These are phyloP conservation scores for Selaginella tamariscina DNA, from an alignment of 75 land plant genomes.

Conservation along the genomic window DNA sequence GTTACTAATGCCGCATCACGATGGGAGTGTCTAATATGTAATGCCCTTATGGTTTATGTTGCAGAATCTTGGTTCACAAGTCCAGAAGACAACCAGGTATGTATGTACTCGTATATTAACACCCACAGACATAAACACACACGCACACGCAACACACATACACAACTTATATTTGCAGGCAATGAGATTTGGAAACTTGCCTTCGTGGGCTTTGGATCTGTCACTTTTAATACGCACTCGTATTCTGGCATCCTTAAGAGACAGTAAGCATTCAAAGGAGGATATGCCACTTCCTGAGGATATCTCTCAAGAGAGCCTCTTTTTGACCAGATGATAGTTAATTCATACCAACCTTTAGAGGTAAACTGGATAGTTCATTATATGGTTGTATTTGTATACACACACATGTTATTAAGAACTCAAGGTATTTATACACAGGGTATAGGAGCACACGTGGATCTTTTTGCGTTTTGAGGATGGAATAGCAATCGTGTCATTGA, in stretches of 20 bases:
- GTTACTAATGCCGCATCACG: background rate
- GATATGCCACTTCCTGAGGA: constrained; percentile 21
- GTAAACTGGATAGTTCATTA: no score
- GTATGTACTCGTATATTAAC: background rate
- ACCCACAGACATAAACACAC: no score
- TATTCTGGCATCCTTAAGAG: background rate
- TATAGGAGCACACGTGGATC: constrained; percentile 73
- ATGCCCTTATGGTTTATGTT: no score
- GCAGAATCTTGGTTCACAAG: background rate
- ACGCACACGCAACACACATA: no score
- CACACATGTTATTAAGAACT: constrained; percentile 4
- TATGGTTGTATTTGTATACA: no score
- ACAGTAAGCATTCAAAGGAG: background rate
- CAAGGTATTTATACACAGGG: no score
- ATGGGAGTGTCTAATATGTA: no score
- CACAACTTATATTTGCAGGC: constrained; percentile 38
- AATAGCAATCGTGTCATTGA: constrained; percentile 73
- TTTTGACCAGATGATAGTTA: constrained; percentile 85
- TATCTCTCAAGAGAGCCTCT: constrained; percentile 68
- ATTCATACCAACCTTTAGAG: constrained; percentile 89
- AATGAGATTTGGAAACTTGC: constrained; percentile 86
- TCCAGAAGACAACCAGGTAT: background rate
- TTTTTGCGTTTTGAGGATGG: constrained; percentile 88
- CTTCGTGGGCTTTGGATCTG: constrained; percentile 63
- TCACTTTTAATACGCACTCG: constrained; percentile 27